A percentile compares a stretch with the other conserved stretches of the same genome.
Evolutionary conservation across 352 stramenopile genomes (phyloP).

Genomic region (Blastocystis sp.): DNA sequence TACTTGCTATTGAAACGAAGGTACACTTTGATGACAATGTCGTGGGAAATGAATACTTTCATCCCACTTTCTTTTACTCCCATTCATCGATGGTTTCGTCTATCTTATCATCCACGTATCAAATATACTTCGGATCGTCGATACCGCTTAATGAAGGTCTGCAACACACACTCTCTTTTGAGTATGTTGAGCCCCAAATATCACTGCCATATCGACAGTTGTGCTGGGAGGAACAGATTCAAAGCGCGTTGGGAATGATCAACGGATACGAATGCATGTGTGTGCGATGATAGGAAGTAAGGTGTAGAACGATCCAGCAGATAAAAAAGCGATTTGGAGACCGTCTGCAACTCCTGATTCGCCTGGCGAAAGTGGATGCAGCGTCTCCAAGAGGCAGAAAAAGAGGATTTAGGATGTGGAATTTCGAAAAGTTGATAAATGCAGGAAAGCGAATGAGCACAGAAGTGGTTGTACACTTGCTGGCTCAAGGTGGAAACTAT

Average conservation of each 20-base stretch:
- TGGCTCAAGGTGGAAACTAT: background rate
- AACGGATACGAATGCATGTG: background rate
- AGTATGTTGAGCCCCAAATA: background rate
- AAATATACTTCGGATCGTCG: background rate
- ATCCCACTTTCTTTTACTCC: background rate
- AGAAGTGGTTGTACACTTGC: background rate
- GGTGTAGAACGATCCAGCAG: background rate
- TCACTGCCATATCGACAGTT: background rate
- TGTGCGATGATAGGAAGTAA: background rate
- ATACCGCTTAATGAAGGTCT: background rate
- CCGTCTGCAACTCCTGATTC: background rate
- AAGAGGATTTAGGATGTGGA: background rate
- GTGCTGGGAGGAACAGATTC: background rate
- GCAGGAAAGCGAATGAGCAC: background rate
- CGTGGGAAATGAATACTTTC: background rate
- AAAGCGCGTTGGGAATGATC: background rate
- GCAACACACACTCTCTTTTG: background rate
- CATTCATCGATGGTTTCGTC: background rate
- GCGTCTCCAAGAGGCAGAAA: background rate
- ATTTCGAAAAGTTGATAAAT: background rate
- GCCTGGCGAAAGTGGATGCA: background rate
- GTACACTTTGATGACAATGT: background rate
- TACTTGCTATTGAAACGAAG: background rate
- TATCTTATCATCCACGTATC: background rate
- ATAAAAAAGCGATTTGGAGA: background rate